Percentiles rank a stretch among this genome's conserved stretches.
Evolutionary conservation across 208 protist genomes (phyloP).

Genomic region (Trypanosoma avium): DNA sequence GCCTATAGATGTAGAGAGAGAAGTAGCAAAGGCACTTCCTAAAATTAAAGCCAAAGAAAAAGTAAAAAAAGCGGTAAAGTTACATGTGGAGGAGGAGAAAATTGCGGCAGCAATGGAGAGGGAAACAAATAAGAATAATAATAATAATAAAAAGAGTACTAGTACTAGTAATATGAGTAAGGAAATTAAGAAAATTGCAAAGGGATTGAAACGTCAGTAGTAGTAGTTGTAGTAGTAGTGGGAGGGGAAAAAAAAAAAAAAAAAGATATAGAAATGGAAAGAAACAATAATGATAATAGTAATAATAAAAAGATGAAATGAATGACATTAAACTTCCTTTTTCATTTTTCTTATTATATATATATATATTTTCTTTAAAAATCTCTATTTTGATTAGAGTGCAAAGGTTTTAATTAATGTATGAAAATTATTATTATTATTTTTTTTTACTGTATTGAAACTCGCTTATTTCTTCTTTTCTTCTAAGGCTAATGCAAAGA

Average conservation of each 20-base stretch:
- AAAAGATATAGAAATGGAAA: not conserved
- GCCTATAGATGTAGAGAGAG: slow-evolving; percentile 62
- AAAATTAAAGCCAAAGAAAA: slow-evolving; percentile 20
- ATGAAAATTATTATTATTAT: too few species aligned
- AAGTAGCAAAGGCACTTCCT: slow-evolving; percentile 35
- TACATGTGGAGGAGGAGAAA: not conserved
- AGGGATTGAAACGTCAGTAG: not conserved
- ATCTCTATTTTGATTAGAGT: too few species aligned
- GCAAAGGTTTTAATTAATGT: too few species aligned
- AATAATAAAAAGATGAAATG: not conserved
- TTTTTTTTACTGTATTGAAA: too few species aligned
- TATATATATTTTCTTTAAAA: too few species aligned
- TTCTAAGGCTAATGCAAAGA: too few species aligned
- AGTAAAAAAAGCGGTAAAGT: slow-evolving; percentile 15
- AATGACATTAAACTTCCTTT: not conserved
- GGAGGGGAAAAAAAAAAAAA: not conserved
- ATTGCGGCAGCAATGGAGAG: not conserved
- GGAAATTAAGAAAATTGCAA: slow-evolving; percentile 6
- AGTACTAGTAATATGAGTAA: slow-evolving; percentile 6
- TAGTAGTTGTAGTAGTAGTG: not conserved
- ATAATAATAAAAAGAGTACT: slow-evolving; percentile 30
- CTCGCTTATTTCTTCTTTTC: too few species aligned
- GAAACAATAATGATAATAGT: too few species aligned
- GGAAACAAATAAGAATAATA: slow-evolving; percentile 25
- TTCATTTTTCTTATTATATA: slow-evolving; percentile 1